Conservation (phyloP, 345 rosid genomes). For the Acer yangbiense region DNA sequence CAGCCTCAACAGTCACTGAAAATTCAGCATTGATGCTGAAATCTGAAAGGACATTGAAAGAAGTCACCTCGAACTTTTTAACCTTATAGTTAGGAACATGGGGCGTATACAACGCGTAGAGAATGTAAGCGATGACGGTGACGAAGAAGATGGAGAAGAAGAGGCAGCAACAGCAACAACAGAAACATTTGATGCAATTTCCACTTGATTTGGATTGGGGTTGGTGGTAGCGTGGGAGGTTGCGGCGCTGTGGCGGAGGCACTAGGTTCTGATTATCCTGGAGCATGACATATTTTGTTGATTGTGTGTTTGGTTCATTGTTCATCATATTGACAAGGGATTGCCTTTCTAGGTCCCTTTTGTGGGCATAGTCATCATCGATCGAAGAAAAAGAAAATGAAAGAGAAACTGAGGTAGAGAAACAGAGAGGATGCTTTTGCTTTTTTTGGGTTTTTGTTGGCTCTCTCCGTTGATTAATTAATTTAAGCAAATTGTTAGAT, state of each 20-base stretch:
- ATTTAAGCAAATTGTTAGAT: constrained; percentile 32
- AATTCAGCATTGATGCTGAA: constrained; percentile 43
- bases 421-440: not conserved
- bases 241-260: constrained; percentile 48
- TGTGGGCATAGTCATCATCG: constrained; percentile 38
- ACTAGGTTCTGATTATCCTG: constrained; percentile 22
- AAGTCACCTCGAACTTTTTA: constrained; percentile 29
- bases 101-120: constrained; percentile 36
- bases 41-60: constrained; percentile 37
- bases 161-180: constrained; percentile 52
- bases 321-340: not conserved
- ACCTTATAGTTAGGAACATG: constrained; percentile 42
- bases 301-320: not conserved
- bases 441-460: not conserved
- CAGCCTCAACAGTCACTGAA: constrained; percentile 38
- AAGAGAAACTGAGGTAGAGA: constrained; percentile 5
- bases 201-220: constrained; percentile 1
- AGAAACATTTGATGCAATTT: constrained; percentile 38
- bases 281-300: constrained; percentile 43
- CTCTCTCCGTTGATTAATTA: constrained; percentile 25
- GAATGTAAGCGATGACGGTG: constrained; percentile 11
- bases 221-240: constrained; percentile 37
- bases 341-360: constrained; percentile 17
- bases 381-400: constrained; percentile 19
- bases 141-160: constrained; percentile 35